Conservation (phyloP, 495 filamentous ascomycete genomes). For the Daldinia grandis region DNA sequence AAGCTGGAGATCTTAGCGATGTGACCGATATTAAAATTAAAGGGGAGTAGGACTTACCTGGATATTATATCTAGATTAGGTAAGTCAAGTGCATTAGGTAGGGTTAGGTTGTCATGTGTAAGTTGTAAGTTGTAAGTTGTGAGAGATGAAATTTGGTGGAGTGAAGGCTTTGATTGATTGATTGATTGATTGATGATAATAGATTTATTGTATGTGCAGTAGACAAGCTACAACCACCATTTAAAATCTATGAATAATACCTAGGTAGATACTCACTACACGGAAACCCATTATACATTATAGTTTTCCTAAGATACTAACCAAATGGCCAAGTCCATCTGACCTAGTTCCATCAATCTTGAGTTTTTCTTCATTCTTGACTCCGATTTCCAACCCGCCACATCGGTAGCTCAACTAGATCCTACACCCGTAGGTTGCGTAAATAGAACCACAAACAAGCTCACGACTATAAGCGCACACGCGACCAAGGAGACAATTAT, state of each 20-base stretch:
- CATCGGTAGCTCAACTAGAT: constrained; percentile 50
- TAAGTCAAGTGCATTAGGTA: background rate
- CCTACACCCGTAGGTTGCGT: constrained; percentile 60
- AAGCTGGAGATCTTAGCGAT: background rate
- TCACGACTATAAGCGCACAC: constrained; percentile 72
- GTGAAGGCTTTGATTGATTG: constrained; percentile 6
- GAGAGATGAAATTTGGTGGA: constrained; percentile 22
- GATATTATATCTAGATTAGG: background rate
- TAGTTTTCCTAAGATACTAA: background rate
- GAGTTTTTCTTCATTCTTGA: background rate
- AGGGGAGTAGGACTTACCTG: background rate
- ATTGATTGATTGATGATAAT: constrained; percentile 14
- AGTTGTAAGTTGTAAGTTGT: constrained; percentile 26
- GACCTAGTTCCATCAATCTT: background rate
- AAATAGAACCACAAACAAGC: constrained; percentile 73
- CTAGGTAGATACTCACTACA: background rate
- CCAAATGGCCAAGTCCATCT: background rate
- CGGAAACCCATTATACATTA: background rate
- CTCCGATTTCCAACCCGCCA: background rate
- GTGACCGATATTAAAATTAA: background rate
- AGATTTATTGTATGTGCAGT: background rate
- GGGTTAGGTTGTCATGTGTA: constrained; percentile 3
- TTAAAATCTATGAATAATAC: constrained; percentile 3
- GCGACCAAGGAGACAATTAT: constrained; percentile 77
- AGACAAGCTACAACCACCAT: background rate